Percentiles rank a stretch among this genome's conserved stretches.
Evolutionary conservation across 2,329 filamentous ascomycete species (phyloP).

Genomic region (Venturia aucupariae): DNA sequence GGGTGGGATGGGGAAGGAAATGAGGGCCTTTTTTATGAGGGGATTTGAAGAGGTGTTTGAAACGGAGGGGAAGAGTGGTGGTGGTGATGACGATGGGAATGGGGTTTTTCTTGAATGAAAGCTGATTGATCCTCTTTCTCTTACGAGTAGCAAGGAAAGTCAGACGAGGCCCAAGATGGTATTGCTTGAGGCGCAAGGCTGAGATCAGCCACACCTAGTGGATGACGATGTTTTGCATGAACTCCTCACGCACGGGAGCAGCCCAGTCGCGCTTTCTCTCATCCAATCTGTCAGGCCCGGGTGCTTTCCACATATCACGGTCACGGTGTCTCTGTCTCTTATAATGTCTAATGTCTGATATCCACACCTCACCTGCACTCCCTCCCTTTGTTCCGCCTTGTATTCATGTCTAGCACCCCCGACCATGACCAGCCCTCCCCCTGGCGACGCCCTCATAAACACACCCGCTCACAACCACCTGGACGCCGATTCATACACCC

Average conservation of each 20-base stretch:
- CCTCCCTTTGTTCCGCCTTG: not conserved
- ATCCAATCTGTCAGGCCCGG: not conserved
- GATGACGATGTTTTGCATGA: not conserved
- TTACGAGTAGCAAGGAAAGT: too few relatives aligned
- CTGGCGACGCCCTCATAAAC: not conserved
- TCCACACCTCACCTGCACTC: too few relatives aligned
- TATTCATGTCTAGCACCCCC: not conserved
- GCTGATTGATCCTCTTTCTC: too few relatives aligned
- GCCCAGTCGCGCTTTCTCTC: not conserved
- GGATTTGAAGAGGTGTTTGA: too few relatives aligned
- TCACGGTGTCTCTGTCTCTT: not conserved
- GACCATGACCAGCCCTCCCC: not conserved
- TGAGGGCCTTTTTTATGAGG: too few relatives aligned
- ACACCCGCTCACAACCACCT: conserved; percentile 5
- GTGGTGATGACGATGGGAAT: too few relatives aligned
- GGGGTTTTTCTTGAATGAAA: too few relatives aligned
- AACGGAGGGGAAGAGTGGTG: too few relatives aligned
- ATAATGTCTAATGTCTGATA: conserved; percentile 7
- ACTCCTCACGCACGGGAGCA: not conserved
- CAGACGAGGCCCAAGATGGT: too few relatives aligned
- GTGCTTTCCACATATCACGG: too few relatives aligned
- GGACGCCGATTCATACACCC: conserved; percentile 42
- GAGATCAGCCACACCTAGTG: not conserved
- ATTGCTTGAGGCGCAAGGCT: not conserved
- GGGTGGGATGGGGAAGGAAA: too few relatives aligned